A percentile compares a stretch with the other conserved stretches of the same genome.
Evolutionary conservation across 1,284 basidiomycete species (phyloP).

Genomic region (Cyathus pygmaeus): DNA sequence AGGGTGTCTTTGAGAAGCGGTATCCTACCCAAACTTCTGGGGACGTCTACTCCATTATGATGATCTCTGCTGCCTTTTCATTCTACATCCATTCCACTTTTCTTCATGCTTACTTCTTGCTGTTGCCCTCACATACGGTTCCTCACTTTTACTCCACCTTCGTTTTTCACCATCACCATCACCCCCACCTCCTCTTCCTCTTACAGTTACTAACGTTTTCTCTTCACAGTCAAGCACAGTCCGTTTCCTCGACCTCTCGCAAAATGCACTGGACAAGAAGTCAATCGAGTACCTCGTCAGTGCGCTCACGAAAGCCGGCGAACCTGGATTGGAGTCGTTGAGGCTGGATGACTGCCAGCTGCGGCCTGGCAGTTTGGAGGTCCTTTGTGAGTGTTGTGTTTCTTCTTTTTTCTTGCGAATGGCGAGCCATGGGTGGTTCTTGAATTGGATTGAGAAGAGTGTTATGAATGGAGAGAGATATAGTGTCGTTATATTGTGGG

Average conservation of each 20-base stretch:
- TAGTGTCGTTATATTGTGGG: too few species aligned
- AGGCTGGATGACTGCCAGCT: slow-evolving; percentile 86
- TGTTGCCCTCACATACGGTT: too few species aligned
- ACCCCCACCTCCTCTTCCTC: background rate
- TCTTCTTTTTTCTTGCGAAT: background rate
- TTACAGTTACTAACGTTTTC: background rate
- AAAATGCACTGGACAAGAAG: slow-evolving; percentile 87
- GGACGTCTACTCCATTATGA: too few species aligned
- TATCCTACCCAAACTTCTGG: too few species aligned
- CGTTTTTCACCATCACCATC: background rate
- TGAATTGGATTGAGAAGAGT: too few species aligned
- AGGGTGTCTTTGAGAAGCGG: too few species aligned
- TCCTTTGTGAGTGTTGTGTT: slow-evolving; percentile 67
- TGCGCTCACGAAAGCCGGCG: slow-evolving; percentile 67
- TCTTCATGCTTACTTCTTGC: too few species aligned
- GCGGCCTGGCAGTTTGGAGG: slow-evolving; percentile 77
- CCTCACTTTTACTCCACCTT: background rate
- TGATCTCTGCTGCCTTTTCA: too few species aligned
- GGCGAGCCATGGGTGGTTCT: too few species aligned
- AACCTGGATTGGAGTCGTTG: slow-evolving; percentile 76
- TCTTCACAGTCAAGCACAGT: slow-evolving; percentile 71
- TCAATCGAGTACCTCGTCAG: slow-evolving; percentile 84
- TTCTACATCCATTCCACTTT: too few species aligned
- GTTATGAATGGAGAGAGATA: too few species aligned
- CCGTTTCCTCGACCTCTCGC: slow-evolving; percentile 90